Conservation (phyloP, 768 basidiomycete species). For the Boletus pseudo-olivaceus region DNA sequence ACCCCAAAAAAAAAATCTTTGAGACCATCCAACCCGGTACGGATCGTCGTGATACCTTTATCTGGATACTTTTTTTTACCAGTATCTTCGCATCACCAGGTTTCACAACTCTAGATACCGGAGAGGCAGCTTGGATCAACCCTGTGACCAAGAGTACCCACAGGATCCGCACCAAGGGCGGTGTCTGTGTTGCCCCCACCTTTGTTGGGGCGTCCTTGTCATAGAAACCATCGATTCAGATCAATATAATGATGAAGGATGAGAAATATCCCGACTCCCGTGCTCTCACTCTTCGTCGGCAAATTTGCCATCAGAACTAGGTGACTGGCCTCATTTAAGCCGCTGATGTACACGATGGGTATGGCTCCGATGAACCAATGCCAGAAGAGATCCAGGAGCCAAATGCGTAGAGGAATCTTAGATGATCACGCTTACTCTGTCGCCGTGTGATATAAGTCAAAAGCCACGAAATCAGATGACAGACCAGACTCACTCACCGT, state of each 20-base stretch:
- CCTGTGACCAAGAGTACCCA: constrained; percentile 75
- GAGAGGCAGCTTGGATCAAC: constrained; percentile 85
- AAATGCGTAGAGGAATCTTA: constrained; percentile 31
- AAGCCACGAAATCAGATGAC: neutral
- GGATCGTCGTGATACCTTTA: constrained; percentile 5
- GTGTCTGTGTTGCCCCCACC: constrained; percentile 75
- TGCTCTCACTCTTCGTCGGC: neutral
- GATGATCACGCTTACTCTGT: constrained; percentile 30
- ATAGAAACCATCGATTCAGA: constrained; percentile 37
- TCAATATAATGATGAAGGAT: neutral
- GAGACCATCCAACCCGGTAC: constrained; percentile 91
- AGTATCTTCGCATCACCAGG: constrained; percentile 37
- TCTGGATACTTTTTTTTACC: neutral
- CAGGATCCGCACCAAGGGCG: constrained; percentile 81
- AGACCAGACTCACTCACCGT: too few relatives aligned
- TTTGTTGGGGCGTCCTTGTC: constrained; percentile 92
- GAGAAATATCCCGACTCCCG: too few relatives aligned
- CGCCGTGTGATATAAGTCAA: neutral
- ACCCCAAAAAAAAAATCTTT: constrained; percentile 99
- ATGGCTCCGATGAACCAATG: constrained; percentile 36
- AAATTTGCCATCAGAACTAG: neutral
- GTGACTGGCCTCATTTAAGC: neutral
- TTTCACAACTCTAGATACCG: constrained; percentile 84
- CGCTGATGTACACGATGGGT: constrained; percentile 22
- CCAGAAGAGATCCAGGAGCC: constrained; percentile 32